These are phyloP conservation scores for Escallonia herrerae DNA, from an alignment of 129 eudicot genomes.

Conservation along the genomic window DNA sequence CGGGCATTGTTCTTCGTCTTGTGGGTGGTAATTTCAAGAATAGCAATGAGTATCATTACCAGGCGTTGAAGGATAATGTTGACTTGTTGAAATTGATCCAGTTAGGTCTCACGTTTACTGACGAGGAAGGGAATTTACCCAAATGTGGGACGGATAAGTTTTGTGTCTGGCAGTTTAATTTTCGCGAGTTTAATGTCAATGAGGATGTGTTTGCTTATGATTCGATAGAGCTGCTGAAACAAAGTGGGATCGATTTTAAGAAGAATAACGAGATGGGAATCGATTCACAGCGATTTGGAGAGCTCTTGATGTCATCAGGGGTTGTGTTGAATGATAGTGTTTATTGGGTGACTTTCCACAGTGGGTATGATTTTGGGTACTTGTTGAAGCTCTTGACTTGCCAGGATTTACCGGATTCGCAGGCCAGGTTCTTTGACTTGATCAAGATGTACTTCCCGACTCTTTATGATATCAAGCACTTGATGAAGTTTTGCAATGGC, in stretches of 20 bases:
- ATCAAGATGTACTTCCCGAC: slow-evolving; percentile 35
- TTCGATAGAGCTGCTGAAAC: slow-evolving; percentile 21
- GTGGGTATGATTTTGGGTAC: slow-evolving; percentile 46
- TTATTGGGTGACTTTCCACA: slow-evolving; percentile 40
- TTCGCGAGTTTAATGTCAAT: slow-evolving; percentile 17
- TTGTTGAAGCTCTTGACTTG: slow-evolving; percentile 41
- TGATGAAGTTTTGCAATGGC: slow-evolving; percentile 42
- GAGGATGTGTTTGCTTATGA: slow-evolving; percentile 13
- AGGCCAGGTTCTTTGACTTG: slow-evolving; percentile 26
- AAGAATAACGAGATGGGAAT: slow-evolving; percentile 34
- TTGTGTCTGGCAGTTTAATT: slow-evolving; percentile 22
- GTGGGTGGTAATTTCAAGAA: slow-evolving; percentile 17
- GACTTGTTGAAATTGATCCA: slow-evolving; percentile 20
- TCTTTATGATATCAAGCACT: slow-evolving; percentile 36
- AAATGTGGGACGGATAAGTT: slow-evolving; percentile 2
- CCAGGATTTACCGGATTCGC: slow-evolving; percentile 32
- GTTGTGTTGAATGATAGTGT: slow-evolving; percentile 36
- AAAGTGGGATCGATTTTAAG: slow-evolving; percentile 37
- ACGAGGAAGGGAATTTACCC: slow-evolving; percentile 14
- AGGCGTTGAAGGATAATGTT: slow-evolving; percentile 18
- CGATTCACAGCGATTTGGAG: slow-evolving; percentile 35
- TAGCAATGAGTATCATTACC: slow-evolving; percentile 15
- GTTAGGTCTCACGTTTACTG: slow-evolving; percentile 16
- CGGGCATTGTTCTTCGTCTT: slow-evolving; percentile 14
- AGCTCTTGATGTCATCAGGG: slow-evolving; percentile 48